Evolutionary conservation across 2,329 filamentous ascomycete species (phyloP).

Genomic region (Aspergillus sp.): DNA sequence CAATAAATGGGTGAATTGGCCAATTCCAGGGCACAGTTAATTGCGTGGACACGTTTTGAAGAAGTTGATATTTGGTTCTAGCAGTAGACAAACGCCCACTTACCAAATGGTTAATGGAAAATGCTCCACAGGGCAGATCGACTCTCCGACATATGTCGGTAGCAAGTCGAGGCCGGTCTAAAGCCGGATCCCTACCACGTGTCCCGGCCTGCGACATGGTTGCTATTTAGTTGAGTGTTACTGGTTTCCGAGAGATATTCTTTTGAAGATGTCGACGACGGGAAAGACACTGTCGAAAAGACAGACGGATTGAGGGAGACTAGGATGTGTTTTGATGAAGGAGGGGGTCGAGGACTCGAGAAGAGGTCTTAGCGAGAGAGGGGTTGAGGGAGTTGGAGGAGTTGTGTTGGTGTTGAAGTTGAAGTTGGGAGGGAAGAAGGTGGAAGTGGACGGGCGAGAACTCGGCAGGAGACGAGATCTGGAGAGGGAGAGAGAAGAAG

Average conservation of each 20-base stretch:
- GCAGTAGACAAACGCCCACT: slow-evolving; percentile 11
- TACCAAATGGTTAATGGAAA: slow-evolving; percentile 24
- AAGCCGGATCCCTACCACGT: slow-evolving; percentile 19
- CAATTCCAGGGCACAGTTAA: neutral
- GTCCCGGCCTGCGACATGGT: slow-evolving; percentile 5
- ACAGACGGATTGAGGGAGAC: neutral
- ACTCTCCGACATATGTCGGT: slow-evolving; percentile 27
- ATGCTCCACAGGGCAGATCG: slow-evolving; percentile 25
- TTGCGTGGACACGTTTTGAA: neutral
- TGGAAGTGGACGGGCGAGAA: neutral
- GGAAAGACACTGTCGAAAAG: neutral
- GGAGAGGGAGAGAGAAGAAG: neutral
- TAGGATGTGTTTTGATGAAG: neutral
- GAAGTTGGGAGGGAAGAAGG: neutral
- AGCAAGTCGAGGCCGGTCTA: slow-evolving; percentile 17
- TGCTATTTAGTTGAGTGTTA: neutral
- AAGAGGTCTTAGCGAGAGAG: neutral
- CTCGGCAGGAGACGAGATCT: neutral
- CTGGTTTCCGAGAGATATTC: neutral
- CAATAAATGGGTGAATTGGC: neutral
- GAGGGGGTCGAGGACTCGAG: neutral
- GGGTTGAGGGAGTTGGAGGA: neutral
- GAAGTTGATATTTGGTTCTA: neutral
- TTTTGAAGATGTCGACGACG: neutral
- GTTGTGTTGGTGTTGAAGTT: neutral